Evolutionary conservation across 192 early-diverging fungal genomes (phyloP).

Genomic region (Phycomyces blakesleeanus): DNA sequence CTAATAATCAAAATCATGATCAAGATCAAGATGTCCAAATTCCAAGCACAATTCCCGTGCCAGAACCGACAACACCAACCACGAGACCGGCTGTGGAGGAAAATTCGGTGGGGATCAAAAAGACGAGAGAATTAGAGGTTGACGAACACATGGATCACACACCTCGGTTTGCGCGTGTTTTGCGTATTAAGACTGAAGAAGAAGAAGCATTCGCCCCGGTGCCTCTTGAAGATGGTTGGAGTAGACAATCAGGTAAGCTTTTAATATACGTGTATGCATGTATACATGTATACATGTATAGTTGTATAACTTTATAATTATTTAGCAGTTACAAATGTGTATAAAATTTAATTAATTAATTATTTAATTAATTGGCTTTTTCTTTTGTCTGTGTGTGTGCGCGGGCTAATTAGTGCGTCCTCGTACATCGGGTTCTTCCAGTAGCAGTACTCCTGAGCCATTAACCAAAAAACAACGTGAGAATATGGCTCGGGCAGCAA

Average conservation of each 20-base stretch:
- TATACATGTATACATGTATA: too few species aligned
- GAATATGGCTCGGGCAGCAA: conserved; percentile 51
- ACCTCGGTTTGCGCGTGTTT: conserved; percentile 18
- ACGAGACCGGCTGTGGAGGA: too few species aligned
- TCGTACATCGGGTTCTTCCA: background rate
- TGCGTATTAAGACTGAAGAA: conserved; percentile 24
- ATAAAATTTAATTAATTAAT: background rate
- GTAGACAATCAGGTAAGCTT: conserved; percentile 8
- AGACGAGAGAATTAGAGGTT: conserved; percentile 8
- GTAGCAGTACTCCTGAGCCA: conserved; percentile 25
- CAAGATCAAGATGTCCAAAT: background rate
- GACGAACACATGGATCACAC: conserved; percentile 31
- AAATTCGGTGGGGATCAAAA: background rate
- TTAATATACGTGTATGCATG: too few species aligned
- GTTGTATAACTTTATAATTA: too few species aligned
- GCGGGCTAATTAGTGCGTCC: background rate
- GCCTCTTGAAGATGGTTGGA: conserved; percentile 31
- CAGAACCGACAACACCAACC: conserved; percentile 1
- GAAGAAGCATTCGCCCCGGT: background rate
- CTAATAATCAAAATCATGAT: background rate
- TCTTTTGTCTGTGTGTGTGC: too few species aligned
- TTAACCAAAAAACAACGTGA: conserved; percentile 63
- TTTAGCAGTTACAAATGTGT: too few species aligned
- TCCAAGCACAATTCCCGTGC: background rate
- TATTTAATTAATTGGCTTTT: too few species aligned